phyloP scores from a whole-genome alignment of 257 asterid species.

The Scutellaria baicalensis region DNA sequence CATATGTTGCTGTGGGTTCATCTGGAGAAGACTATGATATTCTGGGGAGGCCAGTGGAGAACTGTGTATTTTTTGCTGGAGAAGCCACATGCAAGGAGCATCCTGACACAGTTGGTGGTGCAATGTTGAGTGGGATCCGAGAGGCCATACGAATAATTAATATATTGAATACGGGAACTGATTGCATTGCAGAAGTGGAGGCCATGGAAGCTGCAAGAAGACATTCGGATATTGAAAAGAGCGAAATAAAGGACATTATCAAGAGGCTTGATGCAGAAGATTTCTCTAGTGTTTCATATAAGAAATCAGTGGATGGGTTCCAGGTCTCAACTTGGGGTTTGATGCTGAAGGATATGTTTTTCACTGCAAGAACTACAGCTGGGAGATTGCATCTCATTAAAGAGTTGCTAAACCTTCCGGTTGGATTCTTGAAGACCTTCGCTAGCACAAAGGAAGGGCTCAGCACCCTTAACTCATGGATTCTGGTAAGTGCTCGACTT shows the following conservation, averaged over 20 bases:
- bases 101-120: constrained; percentile 99
- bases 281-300: constrained; percentile 47
- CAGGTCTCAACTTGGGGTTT: constrained; percentile 49
- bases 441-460: constrained; percentile 92
- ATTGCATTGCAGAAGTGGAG: constrained; percentile 78
- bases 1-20: constrained; percentile 98
- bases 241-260: constrained; percentile 79
- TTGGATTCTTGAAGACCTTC: constrained; percentile 74
- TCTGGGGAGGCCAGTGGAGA: constrained; percentile 90
- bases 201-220: constrained; percentile 83
- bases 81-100: constrained; percentile 99
- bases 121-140: constrained; percentile 97
- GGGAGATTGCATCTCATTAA: constrained; percentile 89
- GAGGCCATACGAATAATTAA: constrained; percentile 93
- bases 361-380: constrained; percentile 67
- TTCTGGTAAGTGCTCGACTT: constrained; percentile 49
- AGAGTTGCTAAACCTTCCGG: constrained; percentile 88
- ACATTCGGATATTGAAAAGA: constrained; percentile 63
- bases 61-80: constrained; percentile 95
- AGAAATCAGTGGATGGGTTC: constrained; percentile 58
- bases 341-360: constrained; percentile 75
- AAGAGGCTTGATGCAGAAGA: constrained; percentile 70
- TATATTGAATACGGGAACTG: constrained; percentile 69
- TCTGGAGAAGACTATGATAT: constrained; percentile 98
- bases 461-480: constrained; percentile 86